Conservation (phyloP, 306 rosid species). For the barrel medic (Medicago truncatula) region DNA sequence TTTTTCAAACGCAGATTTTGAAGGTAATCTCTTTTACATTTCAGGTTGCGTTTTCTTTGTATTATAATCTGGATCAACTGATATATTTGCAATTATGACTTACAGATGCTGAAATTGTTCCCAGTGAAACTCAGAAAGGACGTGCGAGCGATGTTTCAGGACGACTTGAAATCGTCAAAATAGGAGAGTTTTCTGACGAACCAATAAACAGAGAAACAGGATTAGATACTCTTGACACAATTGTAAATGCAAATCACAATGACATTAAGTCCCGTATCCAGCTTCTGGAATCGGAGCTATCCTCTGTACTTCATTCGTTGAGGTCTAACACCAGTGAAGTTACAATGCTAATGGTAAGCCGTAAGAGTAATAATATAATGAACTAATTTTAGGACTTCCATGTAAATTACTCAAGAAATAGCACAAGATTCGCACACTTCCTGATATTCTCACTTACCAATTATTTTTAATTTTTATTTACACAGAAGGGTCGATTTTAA, state of each 20-base stretch:
- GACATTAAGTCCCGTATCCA: conserved; percentile 62
- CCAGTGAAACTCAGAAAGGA: conserved; percentile 43
- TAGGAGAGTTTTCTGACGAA: conserved; percentile 37
- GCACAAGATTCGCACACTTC: conserved; percentile 30
- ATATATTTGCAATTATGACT: conserved; percentile 39
- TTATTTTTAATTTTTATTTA: neutral
- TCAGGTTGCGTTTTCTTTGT: conserved; percentile 23
- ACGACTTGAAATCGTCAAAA: conserved; percentile 41
- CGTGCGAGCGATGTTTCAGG: conserved; percentile 43
- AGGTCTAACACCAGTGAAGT: conserved; percentile 51
- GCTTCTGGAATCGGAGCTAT: conserved; percentile 71
- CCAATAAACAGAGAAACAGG: conserved; percentile 40
- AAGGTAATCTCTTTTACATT: conserved; percentile 58
- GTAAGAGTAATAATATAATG: conserved; percentile 39
- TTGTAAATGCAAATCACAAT: conserved; percentile 44
- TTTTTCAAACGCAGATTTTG: conserved; percentile 51
- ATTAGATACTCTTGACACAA: conserved; percentile 42
- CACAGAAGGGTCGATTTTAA: neutral
- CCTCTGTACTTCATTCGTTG: conserved; percentile 58
- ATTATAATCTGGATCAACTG: conserved; percentile 30
- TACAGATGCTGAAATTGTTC: conserved; percentile 69
- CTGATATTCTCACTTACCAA: conserved; percentile 27
- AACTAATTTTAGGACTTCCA: conserved; percentile 17
- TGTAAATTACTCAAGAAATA: conserved; percentile 18
- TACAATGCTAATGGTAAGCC: conserved; percentile 53